phyloP scores from a whole-genome alignment of 306 rosid genomes.

The Neltuma alba region DNA sequence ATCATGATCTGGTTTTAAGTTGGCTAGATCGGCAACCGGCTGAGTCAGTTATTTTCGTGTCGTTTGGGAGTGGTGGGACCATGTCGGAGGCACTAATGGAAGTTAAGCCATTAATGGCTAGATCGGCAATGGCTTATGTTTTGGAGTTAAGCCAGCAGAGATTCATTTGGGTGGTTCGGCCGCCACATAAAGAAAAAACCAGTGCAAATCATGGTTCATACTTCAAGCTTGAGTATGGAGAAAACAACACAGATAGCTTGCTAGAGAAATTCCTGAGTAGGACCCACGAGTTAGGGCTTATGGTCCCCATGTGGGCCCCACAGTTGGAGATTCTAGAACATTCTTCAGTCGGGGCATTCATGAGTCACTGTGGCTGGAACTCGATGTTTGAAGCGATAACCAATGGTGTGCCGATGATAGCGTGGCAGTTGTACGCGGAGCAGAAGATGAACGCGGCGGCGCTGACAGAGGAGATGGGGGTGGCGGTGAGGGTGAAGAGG shows the following conservation, averaged over 20 bases:
- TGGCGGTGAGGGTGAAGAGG: not conserved
- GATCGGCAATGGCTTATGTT: not conserved
- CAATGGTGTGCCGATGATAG: not conserved
- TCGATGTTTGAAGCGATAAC: not conserved
- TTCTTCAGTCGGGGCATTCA: not conserved
- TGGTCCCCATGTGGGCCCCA: conserved; percentile 6
- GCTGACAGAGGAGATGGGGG: not conserved
- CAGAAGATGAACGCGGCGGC: not conserved
- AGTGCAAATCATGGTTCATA: not conserved
- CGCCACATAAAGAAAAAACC: not conserved
- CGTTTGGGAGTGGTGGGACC: conserved; percentile 16
- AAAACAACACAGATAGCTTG: not conserved
- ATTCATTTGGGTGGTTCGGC: conserved; percentile 5
- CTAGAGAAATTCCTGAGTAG: not conserved
- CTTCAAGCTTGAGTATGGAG: not conserved
- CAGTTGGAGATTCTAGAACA: not conserved
- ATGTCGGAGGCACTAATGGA: not conserved
- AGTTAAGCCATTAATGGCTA: too few relatives aligned
- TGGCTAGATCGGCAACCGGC: not conserved
- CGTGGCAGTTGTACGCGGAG: conserved; percentile 11
- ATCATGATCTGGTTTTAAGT: not conserved
- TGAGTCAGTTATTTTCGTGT: not conserved
- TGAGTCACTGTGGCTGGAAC: conserved; percentile 1
- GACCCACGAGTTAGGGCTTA: not conserved
- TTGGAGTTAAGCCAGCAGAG: conserved; percentile 1